phyloP scores from a whole-genome alignment of 2,329 filamentous ascomycete species.

The Pseudohalonectria lignicola region DNA sequence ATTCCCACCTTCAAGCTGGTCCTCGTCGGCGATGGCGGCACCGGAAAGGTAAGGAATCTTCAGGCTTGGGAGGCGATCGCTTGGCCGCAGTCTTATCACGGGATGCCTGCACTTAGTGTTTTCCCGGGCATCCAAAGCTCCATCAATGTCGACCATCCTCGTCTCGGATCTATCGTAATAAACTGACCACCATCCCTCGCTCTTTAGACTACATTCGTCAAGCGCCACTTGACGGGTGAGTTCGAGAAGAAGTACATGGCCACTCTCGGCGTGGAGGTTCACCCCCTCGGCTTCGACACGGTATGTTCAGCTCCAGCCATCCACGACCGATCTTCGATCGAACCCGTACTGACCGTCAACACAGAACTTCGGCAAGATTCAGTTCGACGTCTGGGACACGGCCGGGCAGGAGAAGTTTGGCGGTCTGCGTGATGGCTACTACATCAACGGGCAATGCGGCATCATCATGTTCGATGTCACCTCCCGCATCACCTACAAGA shows the following conservation, averaged over 20 bases:
- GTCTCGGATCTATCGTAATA: no score
- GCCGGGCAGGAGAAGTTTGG: constrained; percentile 99
- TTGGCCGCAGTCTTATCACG: constrained; percentile 1
- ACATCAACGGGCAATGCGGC: constrained; percentile 99
- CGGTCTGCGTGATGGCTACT: constrained; percentile 98
- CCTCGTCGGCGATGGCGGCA: constrained; percentile 98
- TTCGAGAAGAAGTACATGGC: constrained; percentile 99
- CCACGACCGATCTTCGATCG: constrained; percentile 4
- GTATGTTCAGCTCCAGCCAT: no score
- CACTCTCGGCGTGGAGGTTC: constrained; percentile 97
- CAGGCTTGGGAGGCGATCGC: no score
- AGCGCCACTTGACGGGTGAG: constrained; percentile 98
- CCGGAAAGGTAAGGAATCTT: constrained; percentile 72
- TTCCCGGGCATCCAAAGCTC: no score
- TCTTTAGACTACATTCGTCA: constrained; percentile 99
- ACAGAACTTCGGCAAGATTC: constrained; percentile 91
- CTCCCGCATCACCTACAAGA: constrained; percentile 99
- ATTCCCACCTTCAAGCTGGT: constrained; percentile 97
- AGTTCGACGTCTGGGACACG: constrained; percentile 99
- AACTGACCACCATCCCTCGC: no score
- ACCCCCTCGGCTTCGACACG: constrained; percentile 95
- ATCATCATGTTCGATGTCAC: constrained; percentile 99
- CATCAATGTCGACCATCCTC: no score
- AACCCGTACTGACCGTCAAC: constrained; percentile 20
- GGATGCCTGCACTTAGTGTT: neutral